A percentile compares a stretch with the other conserved stretches of the same genome.
These are phyloP conservation scores for Erythrobasidium hasegawianum DNA, from an alignment of 1,284 basidiomycete genomes.

Conservation along the genomic window DNA sequence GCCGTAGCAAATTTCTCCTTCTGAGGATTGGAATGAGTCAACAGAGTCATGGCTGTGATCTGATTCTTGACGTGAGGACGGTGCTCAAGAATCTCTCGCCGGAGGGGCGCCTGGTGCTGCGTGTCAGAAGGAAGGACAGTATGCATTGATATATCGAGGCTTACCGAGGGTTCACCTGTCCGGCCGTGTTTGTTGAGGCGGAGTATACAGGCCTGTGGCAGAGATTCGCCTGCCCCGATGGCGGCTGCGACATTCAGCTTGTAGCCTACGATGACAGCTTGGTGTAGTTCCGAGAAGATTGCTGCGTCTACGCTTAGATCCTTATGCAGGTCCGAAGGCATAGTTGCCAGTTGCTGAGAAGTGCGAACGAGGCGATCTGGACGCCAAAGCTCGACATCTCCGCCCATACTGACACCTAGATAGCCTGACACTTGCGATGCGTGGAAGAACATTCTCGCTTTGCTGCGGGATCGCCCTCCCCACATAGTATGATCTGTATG, in stretches of 20 bases:
- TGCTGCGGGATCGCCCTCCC: slow-evolving; percentile 3
- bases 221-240: neutral
- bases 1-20: neutral
- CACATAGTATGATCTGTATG: slow-evolving; percentile 14
- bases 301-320: slow-evolving; percentile 14
- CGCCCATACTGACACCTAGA: slow-evolving; percentile 19
- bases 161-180: too few relatives aligned
- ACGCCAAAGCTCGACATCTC: slow-evolving; percentile 4
- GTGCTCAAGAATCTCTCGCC: too few relatives aligned
- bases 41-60: neutral
- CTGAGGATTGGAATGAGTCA: neutral
- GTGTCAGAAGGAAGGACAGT: too few relatives aligned
- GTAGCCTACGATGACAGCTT: slow-evolving; percentile 11
- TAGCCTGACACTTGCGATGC: slow-evolving; percentile 1
- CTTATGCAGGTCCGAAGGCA: neutral
- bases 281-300: slow-evolving; percentile 11
- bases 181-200: too few relatives aligned
- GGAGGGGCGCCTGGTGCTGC: too few relatives aligned
- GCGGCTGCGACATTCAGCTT: neutral
- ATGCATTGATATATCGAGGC: too few relatives aligned
- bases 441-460: slow-evolving; percentile 14
- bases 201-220: neutral
- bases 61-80: neutral
- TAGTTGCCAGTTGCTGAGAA: neutral
- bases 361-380: neutral